phyloP scores from a whole-genome alignment of 306 rosid species.

The Canavalia gladiata region DNA sequence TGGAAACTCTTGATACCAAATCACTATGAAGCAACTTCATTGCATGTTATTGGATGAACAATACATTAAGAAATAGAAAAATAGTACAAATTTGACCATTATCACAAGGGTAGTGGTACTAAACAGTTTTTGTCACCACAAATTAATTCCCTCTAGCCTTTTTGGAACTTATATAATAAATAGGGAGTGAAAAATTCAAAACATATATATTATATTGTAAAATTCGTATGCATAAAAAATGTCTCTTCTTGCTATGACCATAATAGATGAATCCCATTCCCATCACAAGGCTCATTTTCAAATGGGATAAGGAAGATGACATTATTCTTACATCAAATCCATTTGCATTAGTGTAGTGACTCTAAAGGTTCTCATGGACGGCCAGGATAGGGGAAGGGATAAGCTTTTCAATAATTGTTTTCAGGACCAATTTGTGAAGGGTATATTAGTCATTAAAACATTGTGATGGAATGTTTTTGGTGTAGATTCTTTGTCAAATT shows the following conservation, averaged over 20 bases:
- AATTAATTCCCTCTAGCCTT: too few relatives aligned
- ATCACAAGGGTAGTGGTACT: too few relatives aligned
- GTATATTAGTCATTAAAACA: slow-evolving; percentile 52
- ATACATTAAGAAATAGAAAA: too few relatives aligned
- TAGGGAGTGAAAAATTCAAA: neutral
- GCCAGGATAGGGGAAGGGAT: slow-evolving; percentile 41
- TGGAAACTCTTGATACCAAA: too few relatives aligned
- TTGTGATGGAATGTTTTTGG: slow-evolving; percentile 49
- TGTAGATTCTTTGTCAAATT: slow-evolving; percentile 66
- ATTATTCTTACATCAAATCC: slow-evolving; percentile 15
- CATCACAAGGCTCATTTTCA: neutral
- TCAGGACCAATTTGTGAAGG: slow-evolving; percentile 52
- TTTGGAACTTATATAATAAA: neutral
- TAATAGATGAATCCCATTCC: slow-evolving; percentile 4
- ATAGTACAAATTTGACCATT: too few relatives aligned
- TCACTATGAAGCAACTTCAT: too few relatives aligned
- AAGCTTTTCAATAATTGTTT: slow-evolving; percentile 48
- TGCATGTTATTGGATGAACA: too few relatives aligned
- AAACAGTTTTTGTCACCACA: too few relatives aligned
- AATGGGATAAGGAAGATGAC: neutral
- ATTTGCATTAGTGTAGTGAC: slow-evolving; percentile 29
- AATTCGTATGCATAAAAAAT: neutral
- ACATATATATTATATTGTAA: neutral
- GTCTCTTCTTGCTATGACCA: neutral
- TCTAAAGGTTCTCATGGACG: slow-evolving; percentile 40